Conservation (phyloP, 2,329 filamentous ascomycete genomes). For the Aspergillus udagawae region DNA sequence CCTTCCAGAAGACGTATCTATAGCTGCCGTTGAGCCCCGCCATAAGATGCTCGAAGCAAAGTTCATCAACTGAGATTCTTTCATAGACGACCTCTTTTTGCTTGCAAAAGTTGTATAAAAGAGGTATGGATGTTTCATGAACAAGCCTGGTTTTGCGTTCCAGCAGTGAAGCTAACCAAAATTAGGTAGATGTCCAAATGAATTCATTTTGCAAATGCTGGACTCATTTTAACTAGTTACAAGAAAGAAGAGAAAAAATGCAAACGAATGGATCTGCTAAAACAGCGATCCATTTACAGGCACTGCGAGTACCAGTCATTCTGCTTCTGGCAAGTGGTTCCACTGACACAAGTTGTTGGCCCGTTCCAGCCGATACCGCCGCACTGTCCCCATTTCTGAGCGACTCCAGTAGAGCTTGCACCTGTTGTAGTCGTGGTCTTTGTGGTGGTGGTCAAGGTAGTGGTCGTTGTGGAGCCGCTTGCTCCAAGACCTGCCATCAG, state of each 20-base stretch:
- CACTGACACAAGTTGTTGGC: constrained; percentile 22
- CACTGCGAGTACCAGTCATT: constrained; percentile 32
- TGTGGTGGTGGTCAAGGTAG: constrained; percentile 8
- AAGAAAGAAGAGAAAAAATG: neutral
- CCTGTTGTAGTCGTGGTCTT: constrained; percentile 1
- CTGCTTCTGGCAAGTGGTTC: constrained; percentile 21
- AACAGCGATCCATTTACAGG: constrained; percentile 10
- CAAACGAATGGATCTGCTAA: neutral
- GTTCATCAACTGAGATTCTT: neutral
- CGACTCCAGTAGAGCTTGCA: constrained; percentile 6
- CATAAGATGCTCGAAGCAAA: neutral
- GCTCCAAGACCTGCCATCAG: constrained; percentile 26
- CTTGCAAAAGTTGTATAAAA: neutral
- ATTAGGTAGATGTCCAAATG: neutral
- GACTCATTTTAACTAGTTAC: neutral
- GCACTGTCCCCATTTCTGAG: constrained; percentile 25
- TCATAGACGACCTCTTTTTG: neutral
- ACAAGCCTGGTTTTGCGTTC: neutral
- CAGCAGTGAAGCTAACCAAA: neutral
- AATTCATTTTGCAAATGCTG: neutral
- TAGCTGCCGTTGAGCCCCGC: too few relatives aligned
- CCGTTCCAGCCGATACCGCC: constrained; percentile 27
- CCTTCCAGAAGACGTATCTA: too few relatives aligned
- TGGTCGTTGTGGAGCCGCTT: constrained; percentile 7
- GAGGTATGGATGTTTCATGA: neutral